Evolutionary conservation across 73 alveolate genomes (phyloP).

Genomic region (Blepharisma japonicum): DNA sequence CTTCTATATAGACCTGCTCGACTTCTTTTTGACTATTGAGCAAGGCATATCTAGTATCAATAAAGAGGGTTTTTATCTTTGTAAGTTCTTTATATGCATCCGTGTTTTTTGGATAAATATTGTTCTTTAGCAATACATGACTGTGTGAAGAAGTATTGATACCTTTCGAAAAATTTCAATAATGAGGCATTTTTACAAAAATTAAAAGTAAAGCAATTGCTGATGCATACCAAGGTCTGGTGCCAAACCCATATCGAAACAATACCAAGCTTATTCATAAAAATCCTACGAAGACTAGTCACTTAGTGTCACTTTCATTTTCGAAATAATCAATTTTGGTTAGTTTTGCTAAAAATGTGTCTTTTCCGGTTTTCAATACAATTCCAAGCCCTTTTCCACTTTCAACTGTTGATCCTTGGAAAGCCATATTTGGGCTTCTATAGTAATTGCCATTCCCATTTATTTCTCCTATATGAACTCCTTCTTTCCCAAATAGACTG

Average conservation of each 20-base stretch:
- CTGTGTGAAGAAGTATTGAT: background rate
- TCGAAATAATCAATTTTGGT: too few relatives aligned
- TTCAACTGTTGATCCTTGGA: constrained; percentile 14
- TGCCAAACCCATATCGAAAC: too few relatives aligned
- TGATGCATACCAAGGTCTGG: background rate
- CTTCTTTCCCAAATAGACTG: background rate
- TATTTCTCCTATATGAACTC: background rate
- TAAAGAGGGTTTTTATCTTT: background rate
- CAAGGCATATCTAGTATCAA: background rate
- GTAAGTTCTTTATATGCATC: background rate
- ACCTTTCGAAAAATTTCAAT: background rate
- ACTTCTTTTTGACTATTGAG: constrained; percentile 3
- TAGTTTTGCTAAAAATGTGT: background rate
- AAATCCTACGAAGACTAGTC: background rate
- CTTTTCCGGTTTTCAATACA: constrained; percentile 6
- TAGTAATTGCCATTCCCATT: background rate
- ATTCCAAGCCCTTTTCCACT: constrained; percentile 24
- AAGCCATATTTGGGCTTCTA: background rate
- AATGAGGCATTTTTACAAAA: constrained; percentile 10
- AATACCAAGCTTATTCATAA: background rate
- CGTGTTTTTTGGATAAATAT: background rate
- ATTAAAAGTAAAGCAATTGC: background rate
- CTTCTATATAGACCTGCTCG: background rate
- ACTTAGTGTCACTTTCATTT: background rate
- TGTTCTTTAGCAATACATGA: background rate